Evolutionary conservation across 176 grass and related monocot genomes (phyloP).

Genomic region (Secale cereale): DNA sequence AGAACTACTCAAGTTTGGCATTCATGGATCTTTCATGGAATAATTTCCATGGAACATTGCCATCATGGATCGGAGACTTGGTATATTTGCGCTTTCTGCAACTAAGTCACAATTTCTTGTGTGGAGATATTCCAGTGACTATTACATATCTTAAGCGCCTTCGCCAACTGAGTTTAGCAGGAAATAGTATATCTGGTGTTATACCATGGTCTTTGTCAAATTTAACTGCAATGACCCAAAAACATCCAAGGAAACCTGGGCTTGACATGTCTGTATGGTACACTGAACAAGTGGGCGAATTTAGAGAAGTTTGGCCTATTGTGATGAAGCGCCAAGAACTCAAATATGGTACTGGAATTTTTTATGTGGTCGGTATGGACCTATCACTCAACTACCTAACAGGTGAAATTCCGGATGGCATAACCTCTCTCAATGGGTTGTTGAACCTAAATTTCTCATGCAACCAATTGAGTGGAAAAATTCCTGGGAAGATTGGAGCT

Average conservation of each 20-base stretch:
- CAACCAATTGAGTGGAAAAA: background rate
- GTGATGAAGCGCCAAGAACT: conserved; percentile 1
- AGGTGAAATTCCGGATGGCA: background rate
- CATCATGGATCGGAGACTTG: conserved; percentile 18
- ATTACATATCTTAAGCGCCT: background rate
- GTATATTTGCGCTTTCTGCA: background rate
- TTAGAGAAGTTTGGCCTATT: background rate
- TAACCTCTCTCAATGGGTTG: background rate
- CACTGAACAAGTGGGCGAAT: background rate
- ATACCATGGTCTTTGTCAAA: conserved; percentile 11
- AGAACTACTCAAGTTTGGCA: background rate
- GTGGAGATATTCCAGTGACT: background rate
- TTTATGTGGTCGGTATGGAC: background rate
- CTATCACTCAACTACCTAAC: background rate
- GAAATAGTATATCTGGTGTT: conserved; percentile 24
- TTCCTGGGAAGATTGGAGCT: background rate
- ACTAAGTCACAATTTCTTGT: conserved; percentile 30
- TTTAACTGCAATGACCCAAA: conserved; percentile 9
- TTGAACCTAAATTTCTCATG: background rate
- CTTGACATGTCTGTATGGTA: background rate
- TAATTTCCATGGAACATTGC: conserved; percentile 15
- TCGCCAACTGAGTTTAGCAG: conserved; percentile 11
- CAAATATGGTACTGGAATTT: background rate
- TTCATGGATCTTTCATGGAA: conserved; percentile 29
- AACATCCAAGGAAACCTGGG: background rate